Evolutionary conservation across 1,284 basidiomycete species (phyloP), one percentile per base, ranked within the genome.

Genomic region (Microbotryomycetes sp.): DNA sequence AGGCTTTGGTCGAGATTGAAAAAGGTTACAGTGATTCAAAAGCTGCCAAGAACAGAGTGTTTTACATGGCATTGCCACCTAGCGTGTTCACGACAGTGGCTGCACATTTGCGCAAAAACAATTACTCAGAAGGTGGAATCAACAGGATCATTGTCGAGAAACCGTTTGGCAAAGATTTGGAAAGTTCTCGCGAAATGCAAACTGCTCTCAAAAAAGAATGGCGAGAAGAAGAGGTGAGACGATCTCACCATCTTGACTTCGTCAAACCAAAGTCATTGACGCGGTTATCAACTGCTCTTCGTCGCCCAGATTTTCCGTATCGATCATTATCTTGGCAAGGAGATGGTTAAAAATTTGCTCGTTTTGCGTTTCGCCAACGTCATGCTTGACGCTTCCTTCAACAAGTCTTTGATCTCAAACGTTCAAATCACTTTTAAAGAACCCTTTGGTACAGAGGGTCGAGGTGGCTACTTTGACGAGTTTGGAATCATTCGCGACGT

Each of bases 371-470:
- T 97, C 74, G 92, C 89, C 67, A 97, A 97, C 77, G 79, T 92
- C 69, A 88, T 92, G 30, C 78, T 96, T 77, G 84, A 85, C 67
- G 84, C 88, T 29, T 83, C 83, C 28, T 93, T 92, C 88, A 92
- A 96, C 80, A 94, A 89, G 78, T 90, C 92, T 77, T 88, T 85
- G 62, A 88, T 97, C 78, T 86, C 84, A 78, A 97, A 92, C 75
- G 89, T 97, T 46, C 93, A 97, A 77, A 94, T 97, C 79, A 94
- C 91, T 9, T 96, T 97, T 84, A 97, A 97, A 80, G 93, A 97
- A 79, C 89, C 92, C 12, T 94, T 97, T 74, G 92, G 92, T 46
- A 97, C 92, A 54, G 92, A 97, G 77, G 92, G 92, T 46, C 88
- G 92, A 71, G 92, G 92, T 45, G 92, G 93, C 28, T 97, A 97